These are phyloP conservation scores for Thalassia testudinum DNA, from an alignment of 116 monocot genomes.

Conservation along the genomic window DNA sequence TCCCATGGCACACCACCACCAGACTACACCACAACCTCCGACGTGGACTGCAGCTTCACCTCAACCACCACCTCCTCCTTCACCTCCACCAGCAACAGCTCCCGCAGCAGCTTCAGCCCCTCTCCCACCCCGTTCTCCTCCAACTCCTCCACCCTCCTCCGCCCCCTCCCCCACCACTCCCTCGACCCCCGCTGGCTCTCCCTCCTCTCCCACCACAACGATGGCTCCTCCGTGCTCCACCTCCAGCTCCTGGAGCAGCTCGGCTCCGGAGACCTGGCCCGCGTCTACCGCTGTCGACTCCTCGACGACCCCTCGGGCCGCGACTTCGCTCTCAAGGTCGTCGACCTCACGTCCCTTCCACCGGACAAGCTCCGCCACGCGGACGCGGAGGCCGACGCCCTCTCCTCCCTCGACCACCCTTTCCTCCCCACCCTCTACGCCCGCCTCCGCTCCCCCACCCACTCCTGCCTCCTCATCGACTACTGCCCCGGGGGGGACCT, in stretches of 20 bases:
- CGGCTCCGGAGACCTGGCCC: conserved; percentile 74
- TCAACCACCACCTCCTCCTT: too few relatives aligned
- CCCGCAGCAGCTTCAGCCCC: conserved; percentile 24
- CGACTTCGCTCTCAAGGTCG: conserved; percentile 81
- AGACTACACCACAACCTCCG: too few relatives aligned
- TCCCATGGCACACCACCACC: too few relatives aligned
- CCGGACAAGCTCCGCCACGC: conserved; percentile 33
- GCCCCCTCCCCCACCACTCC: conserved; percentile 21
- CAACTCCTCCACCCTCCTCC: conserved; percentile 18
- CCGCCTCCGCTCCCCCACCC: conserved; percentile 55
- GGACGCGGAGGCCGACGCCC: conserved; percentile 28
- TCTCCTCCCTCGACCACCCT: conserved; percentile 68
- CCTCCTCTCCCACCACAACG: conserved; percentile 41
- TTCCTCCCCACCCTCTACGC: conserved; percentile 87
- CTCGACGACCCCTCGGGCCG: conserved; percentile 16
- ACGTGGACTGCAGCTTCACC: too few relatives aligned
- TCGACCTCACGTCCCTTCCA: conserved; percentile 38
- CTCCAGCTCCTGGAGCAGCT: conserved; percentile 63
- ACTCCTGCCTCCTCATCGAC: conserved; percentile 79
- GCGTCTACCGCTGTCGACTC: conserved; percentile 85
- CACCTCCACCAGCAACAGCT: background rate
- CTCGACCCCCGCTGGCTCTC: conserved; percentile 36
- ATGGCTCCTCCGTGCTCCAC: conserved; percentile 21
- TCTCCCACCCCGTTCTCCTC: conserved; percentile 14
- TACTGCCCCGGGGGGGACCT: conserved; percentile 85